Evolutionary conservation across 139 green algal species (phyloP).

Genomic region (Micractinium conductrix): DNA sequence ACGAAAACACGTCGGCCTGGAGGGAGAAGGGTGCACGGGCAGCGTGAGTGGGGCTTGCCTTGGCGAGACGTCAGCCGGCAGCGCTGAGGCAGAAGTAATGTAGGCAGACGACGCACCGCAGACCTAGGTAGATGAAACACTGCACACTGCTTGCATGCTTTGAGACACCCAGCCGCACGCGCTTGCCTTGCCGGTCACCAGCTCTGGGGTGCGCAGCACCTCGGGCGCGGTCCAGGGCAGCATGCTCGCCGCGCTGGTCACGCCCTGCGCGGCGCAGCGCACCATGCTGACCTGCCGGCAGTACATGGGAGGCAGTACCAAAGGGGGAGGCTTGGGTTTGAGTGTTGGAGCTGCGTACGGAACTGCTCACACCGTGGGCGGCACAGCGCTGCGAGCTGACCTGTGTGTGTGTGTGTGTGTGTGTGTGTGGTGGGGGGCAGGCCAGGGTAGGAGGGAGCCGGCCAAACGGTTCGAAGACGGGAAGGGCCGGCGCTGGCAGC

Average conservation of each 20-base stretch:
- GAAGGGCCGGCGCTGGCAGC: neutral
- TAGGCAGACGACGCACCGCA: neutral
- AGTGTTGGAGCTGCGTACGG: too few relatives aligned
- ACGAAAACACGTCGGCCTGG: slow-evolving; percentile 37
- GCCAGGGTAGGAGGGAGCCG: too few relatives aligned
- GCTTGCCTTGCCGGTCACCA: slow-evolving; percentile 18
- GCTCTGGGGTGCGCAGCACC: slow-evolving; percentile 34
- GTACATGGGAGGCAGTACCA: too few relatives aligned
- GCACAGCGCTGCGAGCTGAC: too few relatives aligned
- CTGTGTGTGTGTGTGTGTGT: too few relatives aligned
- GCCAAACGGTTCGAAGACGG: too few relatives aligned
- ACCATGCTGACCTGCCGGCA: slow-evolving; percentile 17
- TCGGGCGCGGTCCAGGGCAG: slow-evolving; percentile 45
- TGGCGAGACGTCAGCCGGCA: neutral
- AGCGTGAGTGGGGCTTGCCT: neutral
- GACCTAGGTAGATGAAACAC: neutral
- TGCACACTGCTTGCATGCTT: slow-evolving; percentile 8
- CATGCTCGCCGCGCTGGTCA: slow-evolving; percentile 1
- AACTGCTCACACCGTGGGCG: too few relatives aligned
- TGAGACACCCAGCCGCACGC: neutral
- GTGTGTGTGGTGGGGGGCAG: too few relatives aligned
- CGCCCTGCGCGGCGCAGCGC: slow-evolving; percentile 1
- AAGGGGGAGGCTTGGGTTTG: too few relatives aligned
- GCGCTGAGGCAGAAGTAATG: neutral
- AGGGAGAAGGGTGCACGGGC: neutral